A percentile compares a stretch with the other conserved stretches of the same genome.
phyloP scores from a whole-genome alignment of 352 stramenopile species.

The Nothophytophthora sp. region DNA sequence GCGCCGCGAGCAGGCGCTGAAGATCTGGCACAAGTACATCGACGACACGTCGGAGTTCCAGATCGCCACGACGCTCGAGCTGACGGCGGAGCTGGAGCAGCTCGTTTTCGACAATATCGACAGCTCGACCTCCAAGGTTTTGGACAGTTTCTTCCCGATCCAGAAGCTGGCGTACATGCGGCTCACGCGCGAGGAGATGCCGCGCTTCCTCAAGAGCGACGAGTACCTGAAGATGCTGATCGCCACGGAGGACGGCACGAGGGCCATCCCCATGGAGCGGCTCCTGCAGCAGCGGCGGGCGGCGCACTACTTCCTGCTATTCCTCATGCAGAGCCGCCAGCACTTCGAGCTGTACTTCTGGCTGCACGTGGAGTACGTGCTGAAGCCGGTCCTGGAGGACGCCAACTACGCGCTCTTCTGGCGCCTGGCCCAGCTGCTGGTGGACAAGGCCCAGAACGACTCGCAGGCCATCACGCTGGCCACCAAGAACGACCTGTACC shows the following conservation, averaged over 20 bases:
- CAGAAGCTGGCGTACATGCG: slow-evolving; percentile 88
- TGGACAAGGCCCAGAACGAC: slow-evolving; percentile 77
- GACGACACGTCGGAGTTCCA: slow-evolving; percentile 79
- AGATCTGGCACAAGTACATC: slow-evolving; percentile 90
- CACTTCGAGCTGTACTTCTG: slow-evolving; percentile 90
- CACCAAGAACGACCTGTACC: slow-evolving; percentile 73
- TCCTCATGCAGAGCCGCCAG: slow-evolving; percentile 86
- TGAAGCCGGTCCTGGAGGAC: slow-evolving; percentile 65
- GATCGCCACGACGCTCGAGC: slow-evolving; percentile 79
- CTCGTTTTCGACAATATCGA: slow-evolving; percentile 76
- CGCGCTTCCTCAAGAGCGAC: slow-evolving; percentile 80
- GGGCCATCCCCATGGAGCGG: slow-evolving; percentile 78
- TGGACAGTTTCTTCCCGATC: slow-evolving; percentile 82
- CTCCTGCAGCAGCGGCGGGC: slow-evolving; percentile 77
- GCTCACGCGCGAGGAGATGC: slow-evolving; percentile 80
- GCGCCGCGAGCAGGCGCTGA: slow-evolving; percentile 66
- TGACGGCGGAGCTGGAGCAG: slow-evolving; percentile 74
- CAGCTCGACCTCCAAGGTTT: slow-evolving; percentile 38
- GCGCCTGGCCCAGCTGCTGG: slow-evolving; percentile 59
- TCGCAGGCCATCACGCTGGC: slow-evolving; percentile 75
- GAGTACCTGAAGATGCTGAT: slow-evolving; percentile 88
- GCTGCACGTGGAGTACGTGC: slow-evolving; percentile 87
- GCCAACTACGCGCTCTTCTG: slow-evolving; percentile 62
- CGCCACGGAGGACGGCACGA: slow-evolving; percentile 74
- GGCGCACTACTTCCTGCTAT: slow-evolving; percentile 87